phyloP scores from a whole-genome alignment of 2,329 filamentous ascomycete genomes.

The Colletotrichum trifolii region DNA sequence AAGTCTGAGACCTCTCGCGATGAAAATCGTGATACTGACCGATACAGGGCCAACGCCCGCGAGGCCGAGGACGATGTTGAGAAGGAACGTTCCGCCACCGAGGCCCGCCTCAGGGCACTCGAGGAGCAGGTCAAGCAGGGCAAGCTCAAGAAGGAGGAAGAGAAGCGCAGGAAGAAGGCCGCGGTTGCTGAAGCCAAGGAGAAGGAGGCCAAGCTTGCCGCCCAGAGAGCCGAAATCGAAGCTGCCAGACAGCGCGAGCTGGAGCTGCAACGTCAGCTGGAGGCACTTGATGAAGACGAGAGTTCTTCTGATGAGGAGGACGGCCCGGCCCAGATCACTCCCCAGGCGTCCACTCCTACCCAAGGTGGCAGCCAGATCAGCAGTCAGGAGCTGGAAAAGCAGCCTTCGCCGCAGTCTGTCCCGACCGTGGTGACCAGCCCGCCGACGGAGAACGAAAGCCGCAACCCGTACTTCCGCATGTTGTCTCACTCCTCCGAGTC shows the following conservation, averaged over 20 bases:
- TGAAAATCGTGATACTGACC: conserved; percentile 44
- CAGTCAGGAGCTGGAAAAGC: conserved; percentile 66
- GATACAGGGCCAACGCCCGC: conserved; percentile 74
- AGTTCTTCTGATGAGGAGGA: conserved; percentile 84
- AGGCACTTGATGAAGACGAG: conserved; percentile 78
- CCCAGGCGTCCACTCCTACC: conserved; percentile 69
- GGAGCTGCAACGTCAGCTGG: conserved; percentile 88
- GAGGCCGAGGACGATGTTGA: conserved; percentile 84
- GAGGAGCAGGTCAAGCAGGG: conserved; percentile 94
- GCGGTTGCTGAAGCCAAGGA: conserved; percentile 88
- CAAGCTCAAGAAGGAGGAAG: conserved; percentile 96
- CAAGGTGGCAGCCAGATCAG: conserved; percentile 61
- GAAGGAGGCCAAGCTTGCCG: conserved; percentile 85
- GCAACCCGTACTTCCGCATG: conserved; percentile 95
- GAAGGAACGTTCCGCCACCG: conserved; percentile 82
- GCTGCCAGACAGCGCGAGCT: conserved; percentile 89
- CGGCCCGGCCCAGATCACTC: conserved; percentile 75
- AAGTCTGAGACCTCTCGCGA: conserved; percentile 56
- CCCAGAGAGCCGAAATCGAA: conserved; percentile 91
- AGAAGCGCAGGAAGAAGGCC: conserved; percentile 92
- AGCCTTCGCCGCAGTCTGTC: conserved; percentile 60
- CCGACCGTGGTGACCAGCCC: conserved; percentile 64
- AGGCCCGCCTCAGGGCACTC: conserved; percentile 85
- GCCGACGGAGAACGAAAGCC: conserved; percentile 78
- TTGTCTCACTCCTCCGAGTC: conserved; percentile 76